Conservation (phyloP, 1,284 basidiomycete species). For the Ceratobasidium sp. region DNA sequence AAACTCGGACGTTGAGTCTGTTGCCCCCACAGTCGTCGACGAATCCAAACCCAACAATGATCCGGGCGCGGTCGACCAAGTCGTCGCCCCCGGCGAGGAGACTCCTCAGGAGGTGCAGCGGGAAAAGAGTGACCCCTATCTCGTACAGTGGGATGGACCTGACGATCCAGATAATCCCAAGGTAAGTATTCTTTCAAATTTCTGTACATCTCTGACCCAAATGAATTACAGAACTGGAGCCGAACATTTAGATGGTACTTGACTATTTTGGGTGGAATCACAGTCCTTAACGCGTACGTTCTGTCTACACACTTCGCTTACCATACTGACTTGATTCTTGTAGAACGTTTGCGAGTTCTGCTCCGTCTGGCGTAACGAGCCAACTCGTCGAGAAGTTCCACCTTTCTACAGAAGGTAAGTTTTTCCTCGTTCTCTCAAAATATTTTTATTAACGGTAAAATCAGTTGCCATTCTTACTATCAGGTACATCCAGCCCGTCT, state of each 20-base stretch:
- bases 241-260: slow-evolving; percentile 71
- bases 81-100: slow-evolving; percentile 47
- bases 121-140: slow-evolving; percentile 56
- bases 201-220: neutral
- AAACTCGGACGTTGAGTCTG: slow-evolving; percentile 42
- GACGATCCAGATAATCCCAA: slow-evolving; percentile 63
- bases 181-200: slow-evolving; percentile 51
- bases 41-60: slow-evolving; percentile 10
- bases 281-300: slow-evolving; percentile 76
- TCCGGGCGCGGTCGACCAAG: slow-evolving; percentile 27
- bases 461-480: slow-evolving; percentile 41
- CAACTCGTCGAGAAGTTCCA: slow-evolving; percentile 67
- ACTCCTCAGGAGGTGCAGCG: slow-evolving; percentile 38
- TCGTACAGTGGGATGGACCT: slow-evolving; percentile 58
- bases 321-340: slow-evolving; percentile 47
- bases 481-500: neutral
- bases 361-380: slow-evolving; percentile 65
- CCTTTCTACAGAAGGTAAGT: slow-evolving; percentile 65
- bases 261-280: slow-evolving; percentile 69
- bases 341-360: slow-evolving; percentile 74
- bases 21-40: slow-evolving; percentile 31
- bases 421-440: slow-evolving; percentile 53
- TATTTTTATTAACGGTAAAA: slow-evolving; percentile 61
- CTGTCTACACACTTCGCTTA: slow-evolving; percentile 16
- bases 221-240: slow-evolving; percentile 68